Conservation (phyloP, 768 basidiomycete species). For the Thelephora ganbajun region DNA sequence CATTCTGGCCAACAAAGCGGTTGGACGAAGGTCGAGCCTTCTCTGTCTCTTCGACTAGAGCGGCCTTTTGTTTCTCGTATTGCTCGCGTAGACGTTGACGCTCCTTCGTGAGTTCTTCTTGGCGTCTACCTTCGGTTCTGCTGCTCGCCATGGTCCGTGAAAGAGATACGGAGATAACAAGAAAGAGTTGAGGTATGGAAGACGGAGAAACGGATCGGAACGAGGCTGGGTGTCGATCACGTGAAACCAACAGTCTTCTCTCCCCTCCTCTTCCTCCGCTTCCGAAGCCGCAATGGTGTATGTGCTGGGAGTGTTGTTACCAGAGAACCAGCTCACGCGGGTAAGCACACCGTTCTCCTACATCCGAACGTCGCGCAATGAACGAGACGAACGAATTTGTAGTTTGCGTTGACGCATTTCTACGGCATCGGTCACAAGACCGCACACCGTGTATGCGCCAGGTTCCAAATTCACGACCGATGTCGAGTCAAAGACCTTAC, state of each 20-base stretch:
- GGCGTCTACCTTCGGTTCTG: slow-evolving; percentile 74
- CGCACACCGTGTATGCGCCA: slow-evolving; percentile 74
- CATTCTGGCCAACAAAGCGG: slow-evolving; percentile 89
- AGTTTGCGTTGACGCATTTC: slow-evolving; percentile 87
- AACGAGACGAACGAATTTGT: slow-evolving; percentile 1
- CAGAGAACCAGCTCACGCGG: slow-evolving; percentile 62
- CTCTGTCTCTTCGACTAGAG: slow-evolving; percentile 79
- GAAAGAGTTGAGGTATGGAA: no score
- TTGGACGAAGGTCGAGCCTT: slow-evolving; percentile 78
- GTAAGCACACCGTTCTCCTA: slow-evolving; percentile 25
- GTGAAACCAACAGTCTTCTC: background rate
- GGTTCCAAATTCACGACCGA: slow-evolving; percentile 82
- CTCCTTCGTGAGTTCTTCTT: slow-evolving; percentile 77
- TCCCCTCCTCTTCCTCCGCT: background rate
- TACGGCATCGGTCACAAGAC: slow-evolving; percentile 75
- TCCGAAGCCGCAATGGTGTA: slow-evolving; percentile 48
- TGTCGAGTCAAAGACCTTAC: slow-evolving; percentile 73
- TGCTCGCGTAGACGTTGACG: slow-evolving; percentile 70
- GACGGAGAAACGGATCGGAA: background rate
- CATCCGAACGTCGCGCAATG: background rate
- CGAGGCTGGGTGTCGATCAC: background rate
- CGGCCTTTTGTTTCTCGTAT: slow-evolving; percentile 68
- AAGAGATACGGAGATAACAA: background rate
- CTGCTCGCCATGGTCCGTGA: slow-evolving; percentile 45
- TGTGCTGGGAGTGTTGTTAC: slow-evolving; percentile 73